Conservation (phyloP, 139 green algal genomes). For the Limnomonas spitsbergensis region DNA sequence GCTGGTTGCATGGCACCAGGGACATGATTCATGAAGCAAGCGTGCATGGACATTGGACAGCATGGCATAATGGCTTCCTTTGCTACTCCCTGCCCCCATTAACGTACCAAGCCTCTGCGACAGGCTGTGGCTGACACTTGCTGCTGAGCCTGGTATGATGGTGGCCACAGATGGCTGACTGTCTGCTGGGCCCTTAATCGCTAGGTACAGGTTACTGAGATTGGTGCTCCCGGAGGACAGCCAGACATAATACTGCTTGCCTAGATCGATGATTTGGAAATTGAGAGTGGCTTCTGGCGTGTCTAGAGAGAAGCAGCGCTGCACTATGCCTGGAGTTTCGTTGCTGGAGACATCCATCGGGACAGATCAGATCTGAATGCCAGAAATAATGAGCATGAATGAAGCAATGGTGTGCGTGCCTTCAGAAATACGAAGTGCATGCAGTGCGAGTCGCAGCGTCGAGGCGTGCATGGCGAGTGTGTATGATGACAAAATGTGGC, state of each 20-base stretch:
- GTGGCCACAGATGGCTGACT: slow-evolving; percentile 22
- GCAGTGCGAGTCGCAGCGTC: too few relatives aligned
- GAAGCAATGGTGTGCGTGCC: neutral
- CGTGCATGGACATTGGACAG: neutral
- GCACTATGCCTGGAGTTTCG: neutral
- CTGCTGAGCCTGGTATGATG: slow-evolving; percentile 11
- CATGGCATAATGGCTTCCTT: neutral
- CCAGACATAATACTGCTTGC: slow-evolving; percentile 37
- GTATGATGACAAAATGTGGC: too few relatives aligned
- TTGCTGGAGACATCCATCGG: neutral
- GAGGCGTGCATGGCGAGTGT: too few relatives aligned
- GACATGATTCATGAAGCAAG: too few relatives aligned
- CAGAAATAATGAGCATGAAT: neutral
- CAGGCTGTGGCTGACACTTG: neutral
- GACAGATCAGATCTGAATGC: too few relatives aligned
- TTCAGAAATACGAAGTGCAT: too few relatives aligned
- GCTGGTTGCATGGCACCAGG: too few relatives aligned
- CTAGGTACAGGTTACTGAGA: slow-evolving; percentile 24
- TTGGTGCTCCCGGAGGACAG: slow-evolving; percentile 16
- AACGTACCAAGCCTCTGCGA: slow-evolving; percentile 27
- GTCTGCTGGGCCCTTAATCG: slow-evolving; percentile 27
- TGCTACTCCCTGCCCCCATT: neutral
- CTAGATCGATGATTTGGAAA: slow-evolving; percentile 38
- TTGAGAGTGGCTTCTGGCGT: slow-evolving; percentile 22
- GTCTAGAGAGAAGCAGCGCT: neutral